Base-by-base conservation (phyloP, 139 green algal genomes). In the Tetradesmus obliquus region DNA sequence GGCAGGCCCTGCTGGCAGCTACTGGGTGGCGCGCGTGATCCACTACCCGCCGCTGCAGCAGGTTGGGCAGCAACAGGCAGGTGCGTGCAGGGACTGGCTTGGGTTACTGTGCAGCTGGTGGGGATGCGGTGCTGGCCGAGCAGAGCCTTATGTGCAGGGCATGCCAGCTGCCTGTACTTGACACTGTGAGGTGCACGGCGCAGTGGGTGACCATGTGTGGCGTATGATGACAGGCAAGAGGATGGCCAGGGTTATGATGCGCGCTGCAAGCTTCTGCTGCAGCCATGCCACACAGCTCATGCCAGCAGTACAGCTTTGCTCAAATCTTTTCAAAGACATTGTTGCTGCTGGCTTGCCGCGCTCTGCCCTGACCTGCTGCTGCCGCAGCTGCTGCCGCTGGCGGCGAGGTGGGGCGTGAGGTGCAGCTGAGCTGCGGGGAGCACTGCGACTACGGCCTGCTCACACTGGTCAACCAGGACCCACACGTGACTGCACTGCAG, bases 381-480 rank as follows among this genome's bases (percentile, higher is more conserved):
- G 66, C 15, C 62, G 15, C 80, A 88, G 88, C 88, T 71, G 88
- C 80, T 88, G 88, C 88, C 76, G 88, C 87, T 84, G 80, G 87
- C 90, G 92, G 60, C 57, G 69, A 82, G 3, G 80, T 92, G 13
- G 51, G 80, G 5, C 88, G 88, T 45, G 79, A 93, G 2, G 90
- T 93, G 57, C 90, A 89, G 66, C 91, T 97, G 45, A 94, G 85
- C 57, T 97, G 95, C 88, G 95, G 95, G 1, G 95, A 97, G 91
- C 95, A 97, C 91, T 93, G 91, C 17, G 95, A 97, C 79, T 97
- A 97, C 60, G 95, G 95, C 57, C 72, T 96, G 86, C 93, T 97
- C 8, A 97, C 95, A 4, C 57, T 97, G 0, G 95, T 97, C 24
- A 96, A 96, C 54, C 95, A 96, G 90, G 93, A 96, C 45, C 10